Base-by-base conservation (phyloP, 176 grass and related monocot genomes). In the Typha latifolia region DNA sequence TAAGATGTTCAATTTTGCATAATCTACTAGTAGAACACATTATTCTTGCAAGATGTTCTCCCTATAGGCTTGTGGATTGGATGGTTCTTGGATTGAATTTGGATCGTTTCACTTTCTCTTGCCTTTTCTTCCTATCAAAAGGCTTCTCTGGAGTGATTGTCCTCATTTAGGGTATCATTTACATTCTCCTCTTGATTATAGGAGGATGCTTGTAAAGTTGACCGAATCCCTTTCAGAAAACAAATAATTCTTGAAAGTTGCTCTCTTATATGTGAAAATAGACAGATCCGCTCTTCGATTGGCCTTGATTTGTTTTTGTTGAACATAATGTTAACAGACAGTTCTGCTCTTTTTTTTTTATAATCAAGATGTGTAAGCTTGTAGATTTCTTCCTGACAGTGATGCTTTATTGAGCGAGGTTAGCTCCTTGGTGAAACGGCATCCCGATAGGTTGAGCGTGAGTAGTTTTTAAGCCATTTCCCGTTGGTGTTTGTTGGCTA, bases 351-450 rank as follows among this genome's bases (percentile, higher is more conserved):
- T 62, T 66, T 26, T 16, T 1, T 12, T 10, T 32, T 0, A 0
- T 1, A 12, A 14, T 34, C 20, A 75, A 66, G 50, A 48, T 66
- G 22, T 5, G 71, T 31, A 71, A 34, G 31, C 49, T 50, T 12
- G 21, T 23, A 49, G 18, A 71, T 71, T 32, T 74, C 47, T 66
- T 49, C 63, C 73, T 52, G 57, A 6, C 61, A 97, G 93, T 76
- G 88, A 86, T 70, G 73, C 78, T 69, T 63, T 97, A 63, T 70
- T 92, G 63, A 62, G 21, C 52, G 88, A 97, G 37, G 82, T 97
- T 67, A 82, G 89, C 74, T 32, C 47, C 12, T 76, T 90, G 80
- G 93, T 82, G 16, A 59, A 37, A 18, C 88, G 88, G 63, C 86
- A 97, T 74, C 61, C 88, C 12, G 81, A 92, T 70, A 84, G 67